Percentiles rank a stretch among this genome's conserved stretches.
Evolutionary conservation across 306 rosid species (phyloP).

Genomic region (Morella rubra): DNA sequence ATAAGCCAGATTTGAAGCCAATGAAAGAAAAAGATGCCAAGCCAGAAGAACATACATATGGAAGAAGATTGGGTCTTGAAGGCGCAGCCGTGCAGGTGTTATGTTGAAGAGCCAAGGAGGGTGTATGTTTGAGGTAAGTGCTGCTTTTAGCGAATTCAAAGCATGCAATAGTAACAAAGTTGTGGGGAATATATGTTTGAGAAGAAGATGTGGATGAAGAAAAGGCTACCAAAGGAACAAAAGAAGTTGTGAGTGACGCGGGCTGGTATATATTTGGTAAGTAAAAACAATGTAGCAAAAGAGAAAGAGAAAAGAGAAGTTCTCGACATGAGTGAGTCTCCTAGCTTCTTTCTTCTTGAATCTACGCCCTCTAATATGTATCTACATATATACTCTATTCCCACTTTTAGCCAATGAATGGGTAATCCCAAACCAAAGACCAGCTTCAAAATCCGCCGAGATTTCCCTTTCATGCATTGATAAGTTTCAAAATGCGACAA

Average conservation of each 20-base stretch:
- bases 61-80: conserved; percentile 17
- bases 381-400: not conserved
- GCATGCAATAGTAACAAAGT: conserved; percentile 43
- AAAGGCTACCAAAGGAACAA: conserved; percentile 8
- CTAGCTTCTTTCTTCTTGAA: not conserved
- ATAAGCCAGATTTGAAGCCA: conserved; percentile 40
- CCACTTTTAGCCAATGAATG: not conserved
- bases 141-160: conserved; percentile 34
- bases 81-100: conserved; percentile 4
- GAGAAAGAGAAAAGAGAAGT: not conserved
- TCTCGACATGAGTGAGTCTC: conserved; percentile 21
- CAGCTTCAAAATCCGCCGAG: too few species aligned
- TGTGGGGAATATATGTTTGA: conserved; percentile 13
- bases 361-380: not conserved
- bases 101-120: not conserved
- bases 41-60: conserved; percentile 19
- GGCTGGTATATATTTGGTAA: conserved; percentile 7
- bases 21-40: conserved; percentile 24
- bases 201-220: conserved; percentile 1
- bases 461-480: not conserved
- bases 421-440: not conserved
- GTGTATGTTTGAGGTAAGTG: not conserved
- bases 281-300: conserved; percentile 29
- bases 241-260: conserved; percentile 24
- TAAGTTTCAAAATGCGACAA: not conserved